A percentile compares a stretch with the other conserved stretches of the same genome.
phyloP scores from a whole-genome alignment of 2,329 filamentous ascomycete genomes.

The Didymella lethalis region DNA sequence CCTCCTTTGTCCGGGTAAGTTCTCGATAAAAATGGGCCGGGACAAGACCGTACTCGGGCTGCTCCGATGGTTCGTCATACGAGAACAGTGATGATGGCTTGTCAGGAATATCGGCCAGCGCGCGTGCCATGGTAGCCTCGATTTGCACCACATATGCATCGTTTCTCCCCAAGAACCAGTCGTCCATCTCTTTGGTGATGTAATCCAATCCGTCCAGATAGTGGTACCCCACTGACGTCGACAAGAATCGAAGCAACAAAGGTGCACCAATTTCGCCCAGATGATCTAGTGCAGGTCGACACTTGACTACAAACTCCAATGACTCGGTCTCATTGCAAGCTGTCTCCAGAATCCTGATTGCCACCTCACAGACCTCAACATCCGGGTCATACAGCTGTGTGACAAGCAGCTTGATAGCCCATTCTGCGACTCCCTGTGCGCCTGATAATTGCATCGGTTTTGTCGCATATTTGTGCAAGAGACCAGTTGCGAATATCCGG shows the following conservation, averaged over 20 bases:
- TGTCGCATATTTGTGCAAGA: slow-evolving; percentile 85
- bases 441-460: slow-evolving; percentile 57
- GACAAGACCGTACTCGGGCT: slow-evolving; percentile 66
- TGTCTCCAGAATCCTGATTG: slow-evolving; percentile 96
- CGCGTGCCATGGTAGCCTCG: slow-evolving; percentile 90
- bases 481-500: slow-evolving; percentile 86
- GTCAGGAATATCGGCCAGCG: slow-evolving; percentile 71
- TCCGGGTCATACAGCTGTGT: slow-evolving; percentile 98
- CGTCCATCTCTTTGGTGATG: slow-evolving; percentile 99
- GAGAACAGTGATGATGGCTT: slow-evolving; percentile 59
- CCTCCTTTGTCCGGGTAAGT: slow-evolving; percentile 88
- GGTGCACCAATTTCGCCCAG: slow-evolving; percentile 96
- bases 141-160: slow-evolving; percentile 95
- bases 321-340: slow-evolving; percentile 92
- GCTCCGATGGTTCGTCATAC: slow-evolving; percentile 56
- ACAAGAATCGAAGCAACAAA: slow-evolving; percentile 87
- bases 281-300: slow-evolving; percentile 91
- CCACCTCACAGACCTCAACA: slow-evolving; percentile 93
- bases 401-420: slow-evolving; percentile 97
- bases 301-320: slow-evolving; percentile 95
- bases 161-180: slow-evolving; percentile 97
- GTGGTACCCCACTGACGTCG: slow-evolving; percentile 95
- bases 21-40: slow-evolving; percentile 99
- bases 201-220: slow-evolving; percentile 97
- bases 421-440: slow-evolving; percentile 76